Base-by-base conservation (phyloP, 352 stramenopile species). In the Pythium pyrilobum region DNA sequence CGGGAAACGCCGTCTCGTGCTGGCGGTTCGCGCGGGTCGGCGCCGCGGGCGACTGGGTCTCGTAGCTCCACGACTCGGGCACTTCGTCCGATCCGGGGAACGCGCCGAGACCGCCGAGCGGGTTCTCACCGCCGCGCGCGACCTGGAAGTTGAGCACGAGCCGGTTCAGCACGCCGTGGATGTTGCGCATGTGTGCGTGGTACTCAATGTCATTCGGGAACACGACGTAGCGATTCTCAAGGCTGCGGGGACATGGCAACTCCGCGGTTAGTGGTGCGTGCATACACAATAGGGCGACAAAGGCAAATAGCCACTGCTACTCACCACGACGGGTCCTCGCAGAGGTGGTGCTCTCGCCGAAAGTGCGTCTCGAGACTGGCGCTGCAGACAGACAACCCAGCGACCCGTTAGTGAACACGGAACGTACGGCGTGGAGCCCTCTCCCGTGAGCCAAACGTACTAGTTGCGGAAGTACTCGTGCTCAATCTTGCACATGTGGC, bases 391-490 rank as follows among this genome's bases (percentile, higher is more conserved):
- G n/a, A n/a, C n/a, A n/a, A n/a, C n/a, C n/a, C n/a, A n/a, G n/a
- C n/a, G n/a, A n/a, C n/a, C n/a, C n/a, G n/a, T n/a, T n/a, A n/a
- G n/a, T n/a, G n/a, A n/a, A n/a, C n/a, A n/a, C n/a, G n/a, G n/a
- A n/a, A n/a, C n/a, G n/a, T n/a, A n/a, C n/a, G n/a, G n/a, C n/a
- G n/a, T n/a, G n/a, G n/a, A n/a, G n/a, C n/a, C n/a, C n/a, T n/a
- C n/a, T n/a, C n/a, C 27, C 8, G 20, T 13, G 21, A 25, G 16
- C n/a, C 20, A 18, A 2, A 85, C 80, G 56, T 73, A 90, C 77
- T 96, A 96, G 67, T 96, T 92, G 52, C 85, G 79, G 60, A 89
- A 96, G 64, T 96, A 93, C 29, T 92, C 76, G 62, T 93, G 82
- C 56, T 91, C 83, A 28, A 77, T 64, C 49, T 90, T 89, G 79